A percentile compares a stretch with the other conserved stretches of the same genome.
Conservation (phyloP, 768 basidiomycete species). For the Russula sp. region DNA sequence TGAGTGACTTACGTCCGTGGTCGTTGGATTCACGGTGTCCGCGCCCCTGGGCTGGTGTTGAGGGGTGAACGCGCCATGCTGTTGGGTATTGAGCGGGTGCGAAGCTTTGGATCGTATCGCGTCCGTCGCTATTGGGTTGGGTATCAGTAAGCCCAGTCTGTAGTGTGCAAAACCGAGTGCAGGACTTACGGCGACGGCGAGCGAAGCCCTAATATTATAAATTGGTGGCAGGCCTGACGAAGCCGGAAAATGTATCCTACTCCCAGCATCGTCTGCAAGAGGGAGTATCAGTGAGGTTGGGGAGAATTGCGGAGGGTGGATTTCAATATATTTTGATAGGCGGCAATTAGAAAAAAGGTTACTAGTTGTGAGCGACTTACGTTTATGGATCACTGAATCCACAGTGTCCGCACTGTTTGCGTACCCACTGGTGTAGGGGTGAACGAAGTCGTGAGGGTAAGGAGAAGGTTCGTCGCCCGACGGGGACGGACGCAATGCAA, state of each 20-base stretch:
- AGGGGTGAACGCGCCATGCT: constrained; percentile 1
- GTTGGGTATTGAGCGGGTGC: neutral
- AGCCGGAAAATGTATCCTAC: neutral
- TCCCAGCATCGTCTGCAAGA: neutral
- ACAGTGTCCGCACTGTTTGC: neutral
- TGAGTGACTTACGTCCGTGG: constrained; percentile 1
- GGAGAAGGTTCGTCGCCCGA: neutral
- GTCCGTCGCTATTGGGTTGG: neutral
- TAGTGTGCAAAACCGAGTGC: neutral
- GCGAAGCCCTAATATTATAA: neutral
- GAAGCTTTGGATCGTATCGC: constrained; percentile 2
- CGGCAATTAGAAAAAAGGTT: neutral
- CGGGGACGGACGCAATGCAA: too few species aligned
- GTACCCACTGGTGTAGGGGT: neutral
- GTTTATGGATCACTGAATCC: neutral
- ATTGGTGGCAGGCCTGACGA: neutral
- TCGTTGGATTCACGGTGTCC: neutral
- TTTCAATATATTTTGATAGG: neutral
- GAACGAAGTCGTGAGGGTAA: neutral
- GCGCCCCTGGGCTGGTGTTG: neutral
- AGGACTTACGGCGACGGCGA: neutral
- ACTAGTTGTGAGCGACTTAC: constrained; percentile 2
- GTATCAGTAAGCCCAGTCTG: neutral
- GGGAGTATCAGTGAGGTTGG: neutral
- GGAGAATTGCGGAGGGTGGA: neutral